phyloP scores from a whole-genome alignment of 2,329 filamentous ascomycete species.

The Paramyrothecium sp. region DNA sequence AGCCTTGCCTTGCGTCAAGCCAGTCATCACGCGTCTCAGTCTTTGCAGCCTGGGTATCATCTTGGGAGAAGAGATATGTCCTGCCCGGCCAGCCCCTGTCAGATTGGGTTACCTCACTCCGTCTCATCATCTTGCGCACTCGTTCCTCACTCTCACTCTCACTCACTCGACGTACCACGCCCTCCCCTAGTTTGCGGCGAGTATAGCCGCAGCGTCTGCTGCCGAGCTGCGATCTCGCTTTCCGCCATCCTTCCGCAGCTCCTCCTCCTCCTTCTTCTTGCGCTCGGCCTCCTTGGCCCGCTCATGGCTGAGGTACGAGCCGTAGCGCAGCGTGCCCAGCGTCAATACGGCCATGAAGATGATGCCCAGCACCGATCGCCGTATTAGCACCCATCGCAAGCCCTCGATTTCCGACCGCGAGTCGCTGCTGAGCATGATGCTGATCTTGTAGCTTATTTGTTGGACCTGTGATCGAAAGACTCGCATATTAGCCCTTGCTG shows the following conservation, averaged over 20 bases:
- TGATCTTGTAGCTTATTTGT: constrained; percentile 96
- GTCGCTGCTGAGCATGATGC: constrained; percentile 84
- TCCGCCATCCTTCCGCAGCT: constrained; percentile 40
- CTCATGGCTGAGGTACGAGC: constrained; percentile 54
- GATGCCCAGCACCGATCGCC: constrained; percentile 62
- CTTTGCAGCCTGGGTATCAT: neutral
- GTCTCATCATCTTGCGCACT: neutral
- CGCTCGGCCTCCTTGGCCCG: constrained; percentile 44
- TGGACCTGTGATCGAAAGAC: constrained; percentile 67
- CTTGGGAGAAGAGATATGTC: neutral
- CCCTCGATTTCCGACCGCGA: constrained; percentile 89
- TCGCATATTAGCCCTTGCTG: constrained; percentile 7
- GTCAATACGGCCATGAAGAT: constrained; percentile 64
- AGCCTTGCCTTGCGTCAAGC: no score
- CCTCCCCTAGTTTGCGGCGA: constrained; percentile 52
- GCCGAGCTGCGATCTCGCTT: constrained; percentile 44
- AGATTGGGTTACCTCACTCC: no score
- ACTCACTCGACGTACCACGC: no score
- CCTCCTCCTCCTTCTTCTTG: constrained; percentile 41
- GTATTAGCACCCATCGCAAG: constrained; percentile 79
- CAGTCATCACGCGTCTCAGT: no score
- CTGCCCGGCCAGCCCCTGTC: neutral
- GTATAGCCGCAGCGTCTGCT: constrained; percentile 55
- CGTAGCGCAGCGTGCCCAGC: constrained; percentile 58
- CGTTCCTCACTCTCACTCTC: no score